Base-by-base conservation (phyloP, 148 eudicot species). In the Selenicereus undatus region DNA sequence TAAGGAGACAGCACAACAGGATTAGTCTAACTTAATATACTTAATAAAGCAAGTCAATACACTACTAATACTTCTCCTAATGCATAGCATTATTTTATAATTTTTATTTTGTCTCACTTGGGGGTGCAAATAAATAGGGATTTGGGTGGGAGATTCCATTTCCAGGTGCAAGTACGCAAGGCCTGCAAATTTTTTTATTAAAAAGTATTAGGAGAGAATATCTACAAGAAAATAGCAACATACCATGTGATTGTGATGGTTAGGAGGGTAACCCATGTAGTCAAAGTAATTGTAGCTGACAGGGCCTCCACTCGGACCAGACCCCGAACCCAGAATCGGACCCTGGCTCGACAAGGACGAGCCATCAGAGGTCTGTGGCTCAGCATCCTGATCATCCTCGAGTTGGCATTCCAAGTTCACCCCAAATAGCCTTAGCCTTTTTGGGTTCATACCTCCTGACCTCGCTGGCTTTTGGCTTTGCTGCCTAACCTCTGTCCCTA, bases 371-470 rank as follows among this genome's bases (percentile, higher is more conserved):
- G 82, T 78, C 17, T 84, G 84, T 32, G 91, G 87, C 71, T 81
- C 86, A 35, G 79, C 72, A 0, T 81, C 83, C 6, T 52, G 78
- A 0, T 84, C 79, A 18, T 86, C 88, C 13, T 88, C 87, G 13
- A 70, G 81, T 18, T 91, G 87, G 80, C 93, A 91, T 78, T 91
- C 94, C 79, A 93, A 79, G 85, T 93, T 88, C 74, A 91, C 97
- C 71, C 97, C 97, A 54, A 93, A 93, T 60, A 93, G 76, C 86
- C 97, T 90, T 71, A 93, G 81, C 43, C 83, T 84, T 88, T 86
- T 90, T 20, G 90, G 83, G 70, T 88, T 89, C 22, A 66, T 14
- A 29, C 32, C 68, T 7, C 69, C 73, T 60, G 80, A 70, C 76
- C 81, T 80, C 35, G 36, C 77, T 21, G 60, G 66, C 68, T 84